Base-by-base conservation (phyloP, 1,284 basidiomycete species). In the Irpex sp. region DNA sequence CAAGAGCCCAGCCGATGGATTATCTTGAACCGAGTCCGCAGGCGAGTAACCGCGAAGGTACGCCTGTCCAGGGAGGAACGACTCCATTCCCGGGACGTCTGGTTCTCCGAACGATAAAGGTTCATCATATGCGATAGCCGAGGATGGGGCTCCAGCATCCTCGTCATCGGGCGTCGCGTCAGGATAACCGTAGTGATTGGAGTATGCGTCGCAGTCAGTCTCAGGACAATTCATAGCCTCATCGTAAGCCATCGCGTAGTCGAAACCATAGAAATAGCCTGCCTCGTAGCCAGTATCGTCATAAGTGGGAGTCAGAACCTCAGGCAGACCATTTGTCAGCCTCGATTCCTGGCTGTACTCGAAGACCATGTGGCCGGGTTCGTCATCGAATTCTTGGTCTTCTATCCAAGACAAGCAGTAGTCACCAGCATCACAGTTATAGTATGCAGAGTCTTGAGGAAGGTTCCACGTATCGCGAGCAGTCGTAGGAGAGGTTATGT, bases 1-100 rank as follows among this genome's bases (percentile, higher is more conserved):
- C 36, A 51, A 52, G 44, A 17, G 51, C 51, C 21, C 37, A 8
- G 15, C 34, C 60, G 49, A 54, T 62, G 49, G 15, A 31, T 47
- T 40, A 58, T 13, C 54, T 47, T 15, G 11, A 11, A n/a, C 54
- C 3, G 48, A 57, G n/a, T 36, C 55, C 2, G 57, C 54, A 34
- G 70, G 69, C 1, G 63, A 58, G 15, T 73, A 66, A 21, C 73
- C 73, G 56, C 72, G 56, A 36, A 75, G 68, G 26, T 75, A 62
- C 13, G 71, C 69, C 1, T 82, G 79, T 21, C 85, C 31, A 11
- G 3, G 51, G 7, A 19, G 26, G 7, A 19, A 31, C 51, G 9
- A 31, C 9, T 52, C 26, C 13, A 52, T 19, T 19, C 13, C 40
- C 4, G 40, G 5, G 5, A 11, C 4, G 40, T 7, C 7, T 11